These are phyloP conservation scores for Quercus aquifolioides DNA, from an alignment of 306 rosid species.

Conservation along the genomic window DNA sequence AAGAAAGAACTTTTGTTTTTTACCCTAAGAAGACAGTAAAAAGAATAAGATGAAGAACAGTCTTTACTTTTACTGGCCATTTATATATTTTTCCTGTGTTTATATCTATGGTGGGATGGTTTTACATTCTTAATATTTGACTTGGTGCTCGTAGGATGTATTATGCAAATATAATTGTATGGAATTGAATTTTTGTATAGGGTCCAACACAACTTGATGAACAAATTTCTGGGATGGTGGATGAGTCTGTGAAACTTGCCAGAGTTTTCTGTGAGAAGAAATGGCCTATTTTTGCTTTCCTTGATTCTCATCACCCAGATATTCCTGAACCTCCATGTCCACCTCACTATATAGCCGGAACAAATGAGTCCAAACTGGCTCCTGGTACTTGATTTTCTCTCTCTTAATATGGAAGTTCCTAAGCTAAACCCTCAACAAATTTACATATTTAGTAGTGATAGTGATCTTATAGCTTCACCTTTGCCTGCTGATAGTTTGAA, in stretches of 20 bases:
- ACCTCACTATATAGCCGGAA: slow-evolving; percentile 75
- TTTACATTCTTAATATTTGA: background rate
- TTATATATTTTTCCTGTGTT: background rate
- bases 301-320: slow-evolving; percentile 76
- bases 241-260: slow-evolving; percentile 57
- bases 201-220: slow-evolving; percentile 63
- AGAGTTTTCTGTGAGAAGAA: slow-evolving; percentile 57
- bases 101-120: background rate
- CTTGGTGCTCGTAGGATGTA: background rate
- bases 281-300: slow-evolving; percentile 80
- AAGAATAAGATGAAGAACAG: background rate
- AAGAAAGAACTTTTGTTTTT: background rate
- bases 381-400: slow-evolving; percentile 45
- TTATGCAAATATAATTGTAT: background rate
- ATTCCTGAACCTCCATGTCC: slow-evolving; percentile 88
- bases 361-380: slow-evolving; percentile 69
- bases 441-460: too few species aligned
- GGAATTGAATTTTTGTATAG: slow-evolving; percentile 30
- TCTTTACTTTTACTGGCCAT: background rate
- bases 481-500: too few species aligned
- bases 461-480: too few species aligned
- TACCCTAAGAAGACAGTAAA: background rate
- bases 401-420: too few species aligned
- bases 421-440: too few species aligned
- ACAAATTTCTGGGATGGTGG: slow-evolving; percentile 65